phyloP scores from a whole-genome alignment of 352 stramenopile genomes.

The Globisporangium radiosum region DNA sequence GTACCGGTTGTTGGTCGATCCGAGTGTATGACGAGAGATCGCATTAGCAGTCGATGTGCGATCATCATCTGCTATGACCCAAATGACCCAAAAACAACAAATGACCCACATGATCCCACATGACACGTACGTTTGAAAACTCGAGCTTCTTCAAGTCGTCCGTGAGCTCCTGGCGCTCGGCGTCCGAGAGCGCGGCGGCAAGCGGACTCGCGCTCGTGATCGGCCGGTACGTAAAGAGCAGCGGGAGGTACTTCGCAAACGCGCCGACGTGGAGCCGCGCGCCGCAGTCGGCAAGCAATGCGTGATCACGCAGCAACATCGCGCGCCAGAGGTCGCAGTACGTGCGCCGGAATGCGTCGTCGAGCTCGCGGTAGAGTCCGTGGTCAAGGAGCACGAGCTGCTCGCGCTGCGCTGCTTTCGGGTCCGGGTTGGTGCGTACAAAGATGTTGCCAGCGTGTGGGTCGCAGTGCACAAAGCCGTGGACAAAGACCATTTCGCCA shows the following conservation, averaged over 20 bases:
- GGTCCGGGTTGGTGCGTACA: conserved; percentile 55
- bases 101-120: too few species aligned
- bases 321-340: conserved; percentile 95
- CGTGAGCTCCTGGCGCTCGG: conserved; percentile 51
- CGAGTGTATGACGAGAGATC: too few species aligned
- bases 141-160: conserved; percentile 60
- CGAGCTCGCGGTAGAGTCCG: conserved; percentile 93
- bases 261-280: conserved; percentile 44
- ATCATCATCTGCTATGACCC: too few species aligned
- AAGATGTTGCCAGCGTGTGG: conserved; percentile 95
- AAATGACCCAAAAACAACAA: not conserved
- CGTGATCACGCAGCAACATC: conserved; percentile 89
- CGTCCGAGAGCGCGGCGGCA: conserved; percentile 57
- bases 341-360: conserved; percentile 89
- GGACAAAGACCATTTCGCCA: conserved; percentile 92
- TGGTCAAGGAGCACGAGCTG: conserved; percentile 97
- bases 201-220: conserved; percentile 51
- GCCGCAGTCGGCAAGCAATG: conserved; percentile 59
- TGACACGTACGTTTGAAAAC: conserved; percentile 44
- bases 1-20: too few species aligned
- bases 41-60: too few species aligned
- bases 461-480: conserved; percentile 96
- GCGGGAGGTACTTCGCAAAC: conserved; percentile 63
- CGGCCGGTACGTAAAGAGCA: conserved; percentile 86
- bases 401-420: conserved; percentile 35